Evolutionary conservation across 805 yeast species (phyloP), one percentile per base, ranked within the genome.

Genomic region (Kluyveromyces lactis): DNA sequence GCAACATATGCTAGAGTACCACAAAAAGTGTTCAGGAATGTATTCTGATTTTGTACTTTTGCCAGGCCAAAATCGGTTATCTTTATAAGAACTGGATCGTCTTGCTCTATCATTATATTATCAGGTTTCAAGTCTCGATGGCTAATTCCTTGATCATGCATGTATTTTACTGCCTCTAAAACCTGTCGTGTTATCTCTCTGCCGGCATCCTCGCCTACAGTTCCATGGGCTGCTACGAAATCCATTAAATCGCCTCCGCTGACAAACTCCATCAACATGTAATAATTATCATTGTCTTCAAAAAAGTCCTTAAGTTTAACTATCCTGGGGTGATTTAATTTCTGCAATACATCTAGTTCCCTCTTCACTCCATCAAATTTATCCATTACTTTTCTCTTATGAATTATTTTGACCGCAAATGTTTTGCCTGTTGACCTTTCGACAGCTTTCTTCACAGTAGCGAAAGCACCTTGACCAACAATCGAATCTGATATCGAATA

Each of bases 241-340:
- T 92, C 98, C 98, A 92, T 92, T 38, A 92, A 67, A 60, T 92
- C 99, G 18, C 98, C 99, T 12, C 97, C 97, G 2, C 94, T 81
- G 19, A 92, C 94, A 52, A 80, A 84, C 55, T 92, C 98, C 97
- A 92, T 90, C 6, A 92, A 90, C 46, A 92, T 67, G 58, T 86
- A 90, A 58, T 85, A 85, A 52, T 73, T 76, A 42, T 81, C 84
- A 4, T 69, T 64, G 56, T 90, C 97, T 55, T 89, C 95, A 56
- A 79, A 87, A 52, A 83, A 85, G 4, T 87, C 92, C 55, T 83
- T 79, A 38, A 92, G 67, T 34, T 77, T 68, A 11, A 89, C 97
- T 23, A 92, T 84, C 42, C 89, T 79, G 2, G 92, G 86, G 61
- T 90, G 96, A 50, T 85, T 72, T 36, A 92, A 63, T 49, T 79